Evolutionary conservation across 1,284 basidiomycete species (phyloP), one percentile per base, ranked within the genome.

Genomic region (Ustilago vetiveriae): DNA sequence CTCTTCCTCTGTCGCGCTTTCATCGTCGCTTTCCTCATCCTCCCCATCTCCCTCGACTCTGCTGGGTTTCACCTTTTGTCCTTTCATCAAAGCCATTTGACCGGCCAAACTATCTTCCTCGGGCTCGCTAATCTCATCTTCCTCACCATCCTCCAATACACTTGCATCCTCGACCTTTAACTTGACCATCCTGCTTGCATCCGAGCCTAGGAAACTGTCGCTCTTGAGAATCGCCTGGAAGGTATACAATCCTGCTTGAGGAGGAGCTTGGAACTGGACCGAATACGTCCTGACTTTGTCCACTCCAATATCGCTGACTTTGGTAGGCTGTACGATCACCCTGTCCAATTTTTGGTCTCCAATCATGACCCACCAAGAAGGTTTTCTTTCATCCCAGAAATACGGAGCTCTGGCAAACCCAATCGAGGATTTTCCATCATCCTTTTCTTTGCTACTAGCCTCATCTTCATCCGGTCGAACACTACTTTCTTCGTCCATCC

Each of bases 81-180:
- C 96, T 49, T 92, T 89, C 92, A 99, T 95, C 45, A 90, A 87
- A 3, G 95, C 94, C 94, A 98, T 97, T 85, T 99, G 96, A 4
- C 96, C 96, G 3, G 94, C 96, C 41, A 98, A 85, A 22, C 94
- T 0, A 39, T 81, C 80, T 50, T 82, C 80, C 30, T 82, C 80
- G 0, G 80, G 79, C 26, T 82, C 80, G 19, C 71, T 74, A 38
- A 82, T 82, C n/a, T 82, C 76, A 45, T 82, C 79, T 49, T 82
- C 78, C 30, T 39, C 54, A 13, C 72, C 54, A 11, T 43, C 67
- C 22, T 75, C 78, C 10, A 69, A 85, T 87, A 52, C 82, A 90
- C 91, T 80, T 86, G 86, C 72, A 94, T 87, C 73, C 10, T 92
- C 90, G 53, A 84, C 85, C 41, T 86, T 85, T 7, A 88, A 53